Conservation (phyloP, 1,284 basidiomycete species). For the Tilletia horrida region DNA sequence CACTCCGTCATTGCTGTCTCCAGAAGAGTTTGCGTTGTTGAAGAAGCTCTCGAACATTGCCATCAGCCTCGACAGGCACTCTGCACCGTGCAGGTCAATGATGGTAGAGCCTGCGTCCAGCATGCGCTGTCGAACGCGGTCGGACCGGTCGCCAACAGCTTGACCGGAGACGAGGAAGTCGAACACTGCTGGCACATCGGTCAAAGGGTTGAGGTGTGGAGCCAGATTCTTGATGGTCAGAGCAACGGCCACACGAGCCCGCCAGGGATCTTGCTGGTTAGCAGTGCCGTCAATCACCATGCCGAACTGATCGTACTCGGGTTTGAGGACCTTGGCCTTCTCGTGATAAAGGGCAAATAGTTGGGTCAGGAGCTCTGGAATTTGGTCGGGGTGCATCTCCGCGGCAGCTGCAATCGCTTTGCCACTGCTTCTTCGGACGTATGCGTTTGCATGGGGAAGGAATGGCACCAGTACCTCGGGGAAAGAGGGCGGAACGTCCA, state of each 20-base stretch:
- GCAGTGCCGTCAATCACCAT: constrained; percentile 88
- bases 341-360: constrained; percentile 77
- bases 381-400: constrained; percentile 70
- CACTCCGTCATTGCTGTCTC: constrained; percentile 56
- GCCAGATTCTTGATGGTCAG: constrained; percentile 70
- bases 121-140: constrained; percentile 82
- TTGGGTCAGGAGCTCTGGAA: constrained; percentile 59
- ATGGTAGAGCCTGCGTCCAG: constrained; percentile 76
- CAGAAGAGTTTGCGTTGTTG: constrained; percentile 53
- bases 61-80: constrained; percentile 73
- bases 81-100: constrained; percentile 78
- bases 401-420: constrained; percentile 74
- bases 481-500: constrained; percentile 79
- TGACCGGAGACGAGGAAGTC: constrained; percentile 78
- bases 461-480: constrained; percentile 66
- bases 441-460: constrained; percentile 74
- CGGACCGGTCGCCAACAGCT: constrained; percentile 79
- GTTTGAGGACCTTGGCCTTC: constrained; percentile 77
- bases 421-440: constrained; percentile 74
- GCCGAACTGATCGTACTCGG: constrained; percentile 61
- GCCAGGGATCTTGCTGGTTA: constrained; percentile 90
- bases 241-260: constrained; percentile 74
- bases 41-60: constrained; percentile 80
- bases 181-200: constrained; percentile 76
- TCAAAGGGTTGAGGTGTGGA: constrained; percentile 63